phyloP scores from a whole-genome alignment of 345 rosid genomes.

The Salix brachista region DNA sequence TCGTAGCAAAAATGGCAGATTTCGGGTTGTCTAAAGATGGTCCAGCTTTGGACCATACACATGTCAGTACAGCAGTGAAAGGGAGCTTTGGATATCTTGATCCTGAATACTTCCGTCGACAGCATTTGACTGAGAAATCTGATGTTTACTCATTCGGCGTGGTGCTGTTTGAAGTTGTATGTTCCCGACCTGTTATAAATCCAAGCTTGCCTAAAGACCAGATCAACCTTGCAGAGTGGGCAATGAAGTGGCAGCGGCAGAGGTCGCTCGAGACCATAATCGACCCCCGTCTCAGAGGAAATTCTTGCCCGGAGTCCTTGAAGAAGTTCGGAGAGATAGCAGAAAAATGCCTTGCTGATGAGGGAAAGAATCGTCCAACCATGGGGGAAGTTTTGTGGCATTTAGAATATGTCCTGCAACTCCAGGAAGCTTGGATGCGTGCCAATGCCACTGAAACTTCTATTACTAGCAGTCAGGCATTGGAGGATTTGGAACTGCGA shows the following conservation, averaged over 20 bases:
- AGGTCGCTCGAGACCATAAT: conserved; percentile 63
- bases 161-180: conserved; percentile 74
- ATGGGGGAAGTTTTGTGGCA: conserved; percentile 95
- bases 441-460: conserved; percentile 36
- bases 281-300: conserved; percentile 51
- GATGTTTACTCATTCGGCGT: conserved; percentile 90
- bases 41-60: conserved; percentile 86
- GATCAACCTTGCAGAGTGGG: conserved; percentile 96
- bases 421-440: conserved; percentile 70
- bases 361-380: conserved; percentile 77
- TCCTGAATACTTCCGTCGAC: conserved; percentile 79
- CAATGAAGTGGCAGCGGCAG: conserved; percentile 70
- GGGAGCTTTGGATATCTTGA: conserved; percentile 93
- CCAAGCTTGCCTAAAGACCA: conserved; percentile 86
- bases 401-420: conserved; percentile 77
- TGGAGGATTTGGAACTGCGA: conserved; percentile 20
- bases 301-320: conserved; percentile 56
- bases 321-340: conserved; percentile 85
- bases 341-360: conserved; percentile 80
- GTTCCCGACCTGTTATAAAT: conserved; percentile 86
- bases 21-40: conserved; percentile 80
- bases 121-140: conserved; percentile 83
- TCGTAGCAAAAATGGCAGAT: conserved; percentile 88
- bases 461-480: conserved; percentile 36
- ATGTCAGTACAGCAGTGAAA: conserved; percentile 92